A percentile compares a stretch with the other conserved stretches of the same genome.
Evolutionary conservation across 148 eudicot genomes (phyloP).

Genomic region (Rhododendron simsii): DNA sequence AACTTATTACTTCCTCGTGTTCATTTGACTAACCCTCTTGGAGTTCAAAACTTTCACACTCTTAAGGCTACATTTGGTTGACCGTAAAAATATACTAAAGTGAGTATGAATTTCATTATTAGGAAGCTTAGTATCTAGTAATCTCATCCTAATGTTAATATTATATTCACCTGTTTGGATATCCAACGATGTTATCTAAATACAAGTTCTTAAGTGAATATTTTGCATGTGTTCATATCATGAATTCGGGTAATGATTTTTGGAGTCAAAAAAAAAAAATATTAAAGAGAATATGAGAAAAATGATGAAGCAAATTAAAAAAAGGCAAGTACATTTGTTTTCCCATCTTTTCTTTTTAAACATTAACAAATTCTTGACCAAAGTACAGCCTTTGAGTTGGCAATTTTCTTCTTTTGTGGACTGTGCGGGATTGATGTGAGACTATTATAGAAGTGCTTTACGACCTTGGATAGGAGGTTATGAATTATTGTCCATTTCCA

Average conservation of each 20-base stretch:
- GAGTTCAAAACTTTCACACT: background rate
- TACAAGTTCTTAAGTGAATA: background rate
- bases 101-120: background rate
- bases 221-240: background rate
- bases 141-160: background rate
- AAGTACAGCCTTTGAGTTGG: background rate
- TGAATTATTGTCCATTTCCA: background rate
- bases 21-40: background rate
- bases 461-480: background rate
- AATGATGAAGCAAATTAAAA: background rate
- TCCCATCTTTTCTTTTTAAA: background rate
- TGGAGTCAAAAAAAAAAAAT: background rate
- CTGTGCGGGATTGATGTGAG: background rate
- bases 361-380: background rate
- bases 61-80: background rate
- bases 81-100: background rate
- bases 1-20: too few relatives aligned
- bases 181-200: background rate
- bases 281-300: background rate
- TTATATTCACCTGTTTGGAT: background rate
- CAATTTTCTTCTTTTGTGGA: background rate
- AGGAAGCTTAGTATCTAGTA: background rate
- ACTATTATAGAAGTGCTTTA: background rate
- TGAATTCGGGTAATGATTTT: background rate
- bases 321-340: background rate